phyloP scores from a whole-genome alignment of 345 rosid species.

The Viola odorata region DNA sequence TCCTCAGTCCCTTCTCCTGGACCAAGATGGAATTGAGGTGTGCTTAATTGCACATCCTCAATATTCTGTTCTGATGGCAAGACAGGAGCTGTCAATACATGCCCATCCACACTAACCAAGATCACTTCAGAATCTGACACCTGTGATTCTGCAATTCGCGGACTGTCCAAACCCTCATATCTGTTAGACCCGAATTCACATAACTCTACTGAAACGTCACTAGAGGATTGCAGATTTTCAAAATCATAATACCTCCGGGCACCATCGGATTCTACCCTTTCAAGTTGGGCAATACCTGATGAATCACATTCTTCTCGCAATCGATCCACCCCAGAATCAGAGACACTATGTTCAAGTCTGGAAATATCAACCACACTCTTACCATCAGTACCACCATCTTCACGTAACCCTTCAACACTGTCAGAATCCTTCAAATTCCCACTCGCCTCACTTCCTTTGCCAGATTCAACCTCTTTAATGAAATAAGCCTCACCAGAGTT shows the following conservation, averaged over 20 bases:
- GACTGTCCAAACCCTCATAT: slow-evolving; percentile 45
- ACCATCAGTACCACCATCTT: slow-evolving; percentile 18
- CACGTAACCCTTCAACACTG: slow-evolving; percentile 10
- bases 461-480: slow-evolving; percentile 59
- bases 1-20: slow-evolving; percentile 68
- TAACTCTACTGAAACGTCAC: slow-evolving; percentile 35
- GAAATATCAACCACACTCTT: slow-evolving; percentile 17
- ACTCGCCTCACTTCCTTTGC: slow-evolving; percentile 23
- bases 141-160: slow-evolving; percentile 40
- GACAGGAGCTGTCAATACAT: slow-evolving; percentile 71
- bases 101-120: slow-evolving; percentile 85
- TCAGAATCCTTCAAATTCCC: slow-evolving; percentile 22
- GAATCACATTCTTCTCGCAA: slow-evolving; percentile 40
- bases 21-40: slow-evolving; percentile 81
- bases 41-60: slow-evolving; percentile 48
- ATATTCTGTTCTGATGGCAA: slow-evolving; percentile 54
- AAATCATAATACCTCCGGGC: slow-evolving; percentile 62
- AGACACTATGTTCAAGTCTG: slow-evolving; percentile 62
- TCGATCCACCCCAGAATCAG: slow-evolving; percentile 46
- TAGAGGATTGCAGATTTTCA: slow-evolving; percentile 56
- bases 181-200: slow-evolving; percentile 53
- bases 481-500: slow-evolving; percentile 93
- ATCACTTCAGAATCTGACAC: slow-evolving; percentile 62
- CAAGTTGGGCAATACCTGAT: slow-evolving; percentile 32
- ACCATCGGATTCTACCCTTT: slow-evolving; percentile 68